Conservation (phyloP, 2,329 filamentous ascomycete genomes). For the Hypocreales sp. region DNA sequence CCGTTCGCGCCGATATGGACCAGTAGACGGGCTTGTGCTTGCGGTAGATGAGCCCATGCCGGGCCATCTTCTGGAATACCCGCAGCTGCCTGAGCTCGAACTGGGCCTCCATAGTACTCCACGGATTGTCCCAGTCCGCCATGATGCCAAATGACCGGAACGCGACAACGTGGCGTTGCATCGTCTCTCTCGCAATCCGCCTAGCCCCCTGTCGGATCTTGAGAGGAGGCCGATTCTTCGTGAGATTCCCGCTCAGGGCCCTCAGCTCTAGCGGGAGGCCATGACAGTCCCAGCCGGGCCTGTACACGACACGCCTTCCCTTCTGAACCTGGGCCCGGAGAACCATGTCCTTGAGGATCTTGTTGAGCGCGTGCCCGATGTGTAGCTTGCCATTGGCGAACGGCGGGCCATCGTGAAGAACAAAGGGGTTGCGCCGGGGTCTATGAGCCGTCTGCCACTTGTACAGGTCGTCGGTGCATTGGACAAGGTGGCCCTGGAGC, state of each 20-base stretch:
- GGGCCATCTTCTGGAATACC: slow-evolving; percentile 62
- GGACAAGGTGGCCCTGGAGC: slow-evolving; percentile 44
- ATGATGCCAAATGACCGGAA: slow-evolving; percentile 65
- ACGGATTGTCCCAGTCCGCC: slow-evolving; percentile 63
- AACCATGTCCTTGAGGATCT: slow-evolving; percentile 91
- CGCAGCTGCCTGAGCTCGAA: slow-evolving; percentile 64
- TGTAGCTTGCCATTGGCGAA: slow-evolving; percentile 92
- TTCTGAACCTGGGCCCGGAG: slow-evolving; percentile 65
- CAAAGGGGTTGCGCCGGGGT: slow-evolving; percentile 46
- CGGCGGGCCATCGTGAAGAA: slow-evolving; percentile 88
- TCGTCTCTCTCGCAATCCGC: slow-evolving; percentile 49
- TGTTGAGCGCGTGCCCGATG: slow-evolving; percentile 90
- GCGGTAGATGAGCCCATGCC: slow-evolving; percentile 58
- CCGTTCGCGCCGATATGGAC: slow-evolving; percentile 65
- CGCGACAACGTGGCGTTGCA: slow-evolving; percentile 56
- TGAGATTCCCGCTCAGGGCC: slow-evolving; percentile 47
- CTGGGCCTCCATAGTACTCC: slow-evolving; percentile 62
- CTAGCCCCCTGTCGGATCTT: slow-evolving; percentile 50
- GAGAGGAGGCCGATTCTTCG: slow-evolving; percentile 31
- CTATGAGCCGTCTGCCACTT: slow-evolving; percentile 58
- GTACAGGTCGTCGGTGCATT: slow-evolving; percentile 80
- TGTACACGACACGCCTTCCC: slow-evolving; percentile 56
- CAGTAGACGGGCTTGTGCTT: slow-evolving; percentile 76
- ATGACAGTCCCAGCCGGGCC: slow-evolving; percentile 96
- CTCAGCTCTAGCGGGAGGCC: slow-evolving; percentile 95